These are phyloP conservation scores for Beta macrorhiza DNA, from an alignment of 179 eudicot genomes.

Conservation along the genomic window DNA sequence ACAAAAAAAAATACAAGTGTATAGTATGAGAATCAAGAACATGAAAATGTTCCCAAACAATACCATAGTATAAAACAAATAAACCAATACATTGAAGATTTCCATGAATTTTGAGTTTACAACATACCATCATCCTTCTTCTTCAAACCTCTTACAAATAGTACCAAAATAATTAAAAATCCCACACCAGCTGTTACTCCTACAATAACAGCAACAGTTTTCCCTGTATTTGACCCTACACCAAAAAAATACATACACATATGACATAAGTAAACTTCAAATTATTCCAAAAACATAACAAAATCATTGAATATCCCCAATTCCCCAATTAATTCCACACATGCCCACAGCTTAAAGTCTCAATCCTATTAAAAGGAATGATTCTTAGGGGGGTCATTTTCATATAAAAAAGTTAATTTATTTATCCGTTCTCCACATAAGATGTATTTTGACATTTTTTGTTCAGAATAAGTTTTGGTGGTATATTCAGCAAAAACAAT, in stretches of 20 bases:
- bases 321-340: constrained; percentile 11
- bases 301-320: neutral
- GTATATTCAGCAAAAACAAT: too few species aligned
- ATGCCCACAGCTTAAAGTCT: constrained; percentile 6
- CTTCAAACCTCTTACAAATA: constrained; percentile 58
- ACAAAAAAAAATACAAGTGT: constrained; percentile 10
- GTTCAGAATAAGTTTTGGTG: too few species aligned
- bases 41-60: constrained; percentile 5
- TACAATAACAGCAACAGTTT: constrained; percentile 85
- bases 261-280: neutral
- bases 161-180: constrained; percentile 63
- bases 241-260: neutral
- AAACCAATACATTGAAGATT: constrained; percentile 1
- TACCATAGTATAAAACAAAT: neutral
- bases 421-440: too few species aligned
- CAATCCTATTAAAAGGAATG: neutral
- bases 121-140: constrained; percentile 85
- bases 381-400: too few species aligned
- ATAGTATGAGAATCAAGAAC: neutral
- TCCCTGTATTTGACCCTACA: constrained; percentile 67
- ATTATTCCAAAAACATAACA: constrained; percentile 22
- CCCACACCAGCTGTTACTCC: constrained; percentile 92
- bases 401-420: too few species aligned
- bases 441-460: too few species aligned
- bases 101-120: neutral